These are phyloP conservation scores for Athelia psychrophila DNA, from an alignment of 1,284 basidiomycete species.

Conservation along the genomic window DNA sequence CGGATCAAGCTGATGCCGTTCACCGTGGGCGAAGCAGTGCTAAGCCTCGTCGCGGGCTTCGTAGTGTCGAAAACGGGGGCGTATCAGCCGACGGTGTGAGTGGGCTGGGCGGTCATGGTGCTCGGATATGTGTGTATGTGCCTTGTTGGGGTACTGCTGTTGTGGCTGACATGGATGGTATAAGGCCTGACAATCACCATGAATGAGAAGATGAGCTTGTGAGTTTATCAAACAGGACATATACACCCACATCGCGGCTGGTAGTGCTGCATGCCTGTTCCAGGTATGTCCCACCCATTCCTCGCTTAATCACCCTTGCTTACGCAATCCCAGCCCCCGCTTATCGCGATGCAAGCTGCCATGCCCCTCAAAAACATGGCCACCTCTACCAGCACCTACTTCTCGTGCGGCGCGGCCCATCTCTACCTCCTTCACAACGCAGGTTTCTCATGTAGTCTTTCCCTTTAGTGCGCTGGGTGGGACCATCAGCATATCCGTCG, in stretches of 20 bases:
- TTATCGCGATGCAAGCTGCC: constrained; percentile 31
- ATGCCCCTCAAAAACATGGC: constrained; percentile 49
- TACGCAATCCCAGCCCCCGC: constrained; percentile 22
- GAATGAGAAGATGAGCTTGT: constrained; percentile 25
- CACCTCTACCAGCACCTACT: constrained; percentile 33
- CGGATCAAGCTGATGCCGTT: constrained; percentile 46
- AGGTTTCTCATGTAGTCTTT: no score
- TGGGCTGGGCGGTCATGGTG: constrained; percentile 6
- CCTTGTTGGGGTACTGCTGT: not conserved
- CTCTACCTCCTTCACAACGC: no score
- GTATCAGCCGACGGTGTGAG: constrained; percentile 37
- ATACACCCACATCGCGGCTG: constrained; percentile 28
- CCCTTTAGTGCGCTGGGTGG: constrained; percentile 23
- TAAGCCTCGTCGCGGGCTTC: constrained; percentile 32
- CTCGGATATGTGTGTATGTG: constrained; percentile 6
- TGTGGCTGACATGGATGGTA: no score
- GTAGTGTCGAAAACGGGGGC: constrained; percentile 30
- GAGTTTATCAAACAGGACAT: constrained; percentile 23
- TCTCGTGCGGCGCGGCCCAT: constrained; percentile 27
- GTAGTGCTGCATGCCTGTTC: constrained; percentile 36
- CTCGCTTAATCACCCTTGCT: not conserved
- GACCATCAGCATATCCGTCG: constrained; percentile 29
- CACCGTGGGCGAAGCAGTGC: constrained; percentile 31
- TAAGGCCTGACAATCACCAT: constrained; percentile 32
- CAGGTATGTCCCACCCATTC: constrained; percentile 15